Base-by-base conservation (phyloP, 805 yeast species). In the Hemisphaericaspora nanyangensis region DNA sequence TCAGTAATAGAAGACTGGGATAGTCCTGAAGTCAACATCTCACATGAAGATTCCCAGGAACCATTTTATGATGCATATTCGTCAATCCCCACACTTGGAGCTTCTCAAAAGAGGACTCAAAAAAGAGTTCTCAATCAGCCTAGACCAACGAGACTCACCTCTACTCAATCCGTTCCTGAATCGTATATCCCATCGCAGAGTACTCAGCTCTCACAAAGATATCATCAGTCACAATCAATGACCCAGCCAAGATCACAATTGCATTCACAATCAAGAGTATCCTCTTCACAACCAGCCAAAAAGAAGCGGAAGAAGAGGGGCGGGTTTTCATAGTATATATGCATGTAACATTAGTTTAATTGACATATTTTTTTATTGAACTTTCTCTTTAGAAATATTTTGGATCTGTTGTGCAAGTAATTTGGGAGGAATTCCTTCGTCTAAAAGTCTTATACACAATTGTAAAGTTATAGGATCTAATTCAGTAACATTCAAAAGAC, bases 231-330 rank as follows among this genome's bases (percentile, higher is more conserved):
- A 26, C 26, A 3, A 15, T 7, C 17, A 28, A n/a, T n/a, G n/a
- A n/a, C n/a, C n/a, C 26, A 22, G 11, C 5, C 26, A 22, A 8
- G 8, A 22, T 17, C 31, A n/a, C 28, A 29, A 12, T 34, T 16
- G n/a, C 8, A 12, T 8, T 22, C 26, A 12, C 26, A 22, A 8
- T 8, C 26, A 22, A 8, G 26, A 8, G 8, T 12, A 22, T 8
- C 5, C 11, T 22, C 26, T 22, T 22, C 26, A 22, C 26, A 22
- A 12, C 26, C 26, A 22, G 29, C 18, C 46, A 46, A 25, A 58
- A 54, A 40, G 26, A 61, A 57, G 49, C 65, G 60, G 48, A 73
- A 69, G 60, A 72, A 68, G 46, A 64, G 68, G 40, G 68, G 77
- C 12, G 80, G 80, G 4, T 76, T 76, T 55, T 72, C 70, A 19